These are phyloP conservation scores for Hypoxylon sp. DNA, from an alignment of 2,329 filamentous ascomycete species.

Conservation along the genomic window DNA sequence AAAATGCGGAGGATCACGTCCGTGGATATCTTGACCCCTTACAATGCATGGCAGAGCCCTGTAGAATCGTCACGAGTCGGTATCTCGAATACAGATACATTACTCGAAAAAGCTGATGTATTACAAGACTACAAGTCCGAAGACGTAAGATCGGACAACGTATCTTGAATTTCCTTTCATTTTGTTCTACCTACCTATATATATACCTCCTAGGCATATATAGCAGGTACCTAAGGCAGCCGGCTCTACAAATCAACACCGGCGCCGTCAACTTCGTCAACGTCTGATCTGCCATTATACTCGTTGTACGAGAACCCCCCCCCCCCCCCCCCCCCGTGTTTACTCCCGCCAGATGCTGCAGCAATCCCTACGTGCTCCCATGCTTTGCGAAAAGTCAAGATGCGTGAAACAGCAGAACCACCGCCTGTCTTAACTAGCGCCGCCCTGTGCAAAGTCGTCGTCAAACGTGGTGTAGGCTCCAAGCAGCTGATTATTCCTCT, in stretches of 20 bases:
- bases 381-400: conserved; percentile 34
- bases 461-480: conserved; percentile 30
- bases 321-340: no score
- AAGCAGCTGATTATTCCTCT: conserved; percentile 30
- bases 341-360: conserved; percentile 31
- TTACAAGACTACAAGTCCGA: neutral
- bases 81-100: neutral
- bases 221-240: conserved; percentile 19
- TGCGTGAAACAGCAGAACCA: conserved; percentile 34
- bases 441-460: conserved; percentile 34
- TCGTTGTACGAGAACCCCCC: conserved; percentile 21
- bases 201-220: no score
- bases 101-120: neutral
- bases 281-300: conserved; percentile 27
- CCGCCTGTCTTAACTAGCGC: conserved; percentile 44
- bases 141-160: neutral
- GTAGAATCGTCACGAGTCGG: neutral
- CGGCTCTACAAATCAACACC: conserved; percentile 3
- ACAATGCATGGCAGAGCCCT: neutral
- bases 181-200: conserved; percentile 34
- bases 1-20: conserved; percentile 39
- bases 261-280: conserved; percentile 18
- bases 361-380: conserved; percentile 25
- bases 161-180: conserved; percentile 16
- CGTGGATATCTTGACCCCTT: conserved; percentile 22